Evolutionary conservation across 768 basidiomycete species (phyloP), one percentile per base, ranked within the genome.

Genomic region (Leccinellum albellum): DNA sequence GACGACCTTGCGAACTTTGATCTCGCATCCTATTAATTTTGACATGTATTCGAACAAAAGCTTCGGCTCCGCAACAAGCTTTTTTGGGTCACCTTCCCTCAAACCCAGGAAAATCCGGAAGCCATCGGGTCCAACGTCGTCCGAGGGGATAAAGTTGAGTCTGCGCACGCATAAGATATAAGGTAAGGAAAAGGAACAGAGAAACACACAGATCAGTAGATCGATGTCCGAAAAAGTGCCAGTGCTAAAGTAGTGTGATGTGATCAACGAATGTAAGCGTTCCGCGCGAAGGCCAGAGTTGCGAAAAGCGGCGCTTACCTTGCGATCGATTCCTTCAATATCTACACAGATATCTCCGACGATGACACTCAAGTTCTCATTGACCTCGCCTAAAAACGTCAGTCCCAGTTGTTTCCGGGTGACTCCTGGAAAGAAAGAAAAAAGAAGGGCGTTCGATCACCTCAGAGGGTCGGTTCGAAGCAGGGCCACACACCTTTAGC

Each of bases 401-500:
- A 82, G 58, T 0, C 76, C 79, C 5, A 79, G 70, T 37, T 66
- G 62, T 55, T 76, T 78, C 23, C 81, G 68, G 9, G 72, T 71
- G 3, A 70, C 44, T 15, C 68, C 78, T 77, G 32, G 31, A 15
- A 26, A 1, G 10, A 24, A 37, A 35, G 9, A 20, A 20, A 20
- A 20, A 24, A 20, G 12, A 20, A 20, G 21, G 12, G 2, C 20
- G n/a, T 23, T 24, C 37, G n/a, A 40, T 6, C 8, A 26, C 17
- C 13, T 6, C 35, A 24, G 17, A 14, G 9, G 2, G 6, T 3
- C 9, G 17, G 17, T 21, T 23, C 5, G 29, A n/a, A 20, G 35
- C 46, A 10, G 15, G 14, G 12, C 48, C 9, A 59, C 64, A 17
- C 14, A 68, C 70, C 62, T 50, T 56, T 68, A 0, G 75, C 79